phyloP scores from a whole-genome alignment of 148 eudicot genomes.

The Rhododendron molle region DNA sequence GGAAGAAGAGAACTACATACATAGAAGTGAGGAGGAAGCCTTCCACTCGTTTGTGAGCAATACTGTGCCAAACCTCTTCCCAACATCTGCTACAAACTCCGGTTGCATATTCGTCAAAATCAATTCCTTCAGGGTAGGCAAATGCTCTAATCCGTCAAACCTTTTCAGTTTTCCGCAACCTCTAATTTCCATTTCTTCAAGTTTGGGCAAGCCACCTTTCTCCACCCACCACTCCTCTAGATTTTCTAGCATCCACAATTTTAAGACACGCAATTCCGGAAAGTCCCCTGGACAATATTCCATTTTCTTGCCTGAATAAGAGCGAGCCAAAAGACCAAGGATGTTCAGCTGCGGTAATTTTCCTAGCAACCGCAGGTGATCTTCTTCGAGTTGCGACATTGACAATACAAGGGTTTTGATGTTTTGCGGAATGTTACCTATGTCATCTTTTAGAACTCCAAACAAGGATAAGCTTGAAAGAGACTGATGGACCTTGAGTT shows the following conservation, averaged over 20 bases:
- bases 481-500: background rate
- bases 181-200: background rate
- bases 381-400: background rate
- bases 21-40: background rate
- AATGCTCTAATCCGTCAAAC: background rate
- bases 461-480: conserved; percentile 2
- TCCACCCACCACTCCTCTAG: background rate
- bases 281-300: background rate
- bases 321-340: background rate
- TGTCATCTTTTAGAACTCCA: background rate
- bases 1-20: background rate
- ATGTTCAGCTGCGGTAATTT: background rate
- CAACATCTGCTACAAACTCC: background rate
- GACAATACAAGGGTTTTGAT: background rate
- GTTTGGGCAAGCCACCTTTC: background rate
- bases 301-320: background rate
- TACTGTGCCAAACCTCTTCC: background rate
- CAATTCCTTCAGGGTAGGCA: conserved; percentile 1
- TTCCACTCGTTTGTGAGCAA: background rate
- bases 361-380: background rate
- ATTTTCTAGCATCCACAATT: background rate
- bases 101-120: background rate
- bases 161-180: background rate
- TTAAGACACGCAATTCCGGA: background rate
- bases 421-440: background rate